phyloP scores from a whole-genome alignment of 305 asterid species.

The Solanum hybrid region DNA sequence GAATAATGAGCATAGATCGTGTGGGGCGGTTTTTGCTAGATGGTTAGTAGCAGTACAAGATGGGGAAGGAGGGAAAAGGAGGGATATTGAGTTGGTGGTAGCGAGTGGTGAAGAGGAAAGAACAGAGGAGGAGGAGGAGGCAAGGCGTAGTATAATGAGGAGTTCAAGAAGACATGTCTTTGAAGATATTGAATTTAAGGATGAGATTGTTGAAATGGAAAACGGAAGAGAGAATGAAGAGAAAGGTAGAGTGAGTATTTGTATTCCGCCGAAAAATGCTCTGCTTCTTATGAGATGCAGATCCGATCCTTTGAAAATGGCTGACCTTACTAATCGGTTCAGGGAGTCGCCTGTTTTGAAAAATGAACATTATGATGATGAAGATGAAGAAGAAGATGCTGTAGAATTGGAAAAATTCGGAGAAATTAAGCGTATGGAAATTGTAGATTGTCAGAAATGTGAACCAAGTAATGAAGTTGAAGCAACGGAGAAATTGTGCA shows the following conservation, averaged over 20 bases:
- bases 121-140: background rate
- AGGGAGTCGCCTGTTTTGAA: constrained; percentile 31
- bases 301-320: constrained; percentile 45
- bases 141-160: constrained; percentile 18
- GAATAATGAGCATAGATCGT: constrained; percentile 28
- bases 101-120: constrained; percentile 39
- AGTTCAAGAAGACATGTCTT: constrained; percentile 66
- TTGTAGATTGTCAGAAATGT: background rate
- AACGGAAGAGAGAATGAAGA: background rate
- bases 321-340: constrained; percentile 28
- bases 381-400: constrained; percentile 7
- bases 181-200: constrained; percentile 65
- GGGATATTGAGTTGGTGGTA: constrained; percentile 80
- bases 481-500: background rate
- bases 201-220: constrained; percentile 31
- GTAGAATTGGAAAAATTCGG: constrained; percentile 2
- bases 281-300: constrained; percentile 42
- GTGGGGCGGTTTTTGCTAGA: constrained; percentile 67
- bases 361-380: constrained; percentile 2
- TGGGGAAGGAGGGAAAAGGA: constrained; percentile 51
- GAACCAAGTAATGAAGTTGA: background rate
- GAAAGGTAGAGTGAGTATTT: constrained; percentile 30
- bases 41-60: constrained; percentile 79
- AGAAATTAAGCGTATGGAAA: constrained; percentile 5
- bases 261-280: constrained; percentile 48